Evolutionary conservation across 345 rosid genomes (phyloP).

Genomic region (Physaria fendleri): DNA sequence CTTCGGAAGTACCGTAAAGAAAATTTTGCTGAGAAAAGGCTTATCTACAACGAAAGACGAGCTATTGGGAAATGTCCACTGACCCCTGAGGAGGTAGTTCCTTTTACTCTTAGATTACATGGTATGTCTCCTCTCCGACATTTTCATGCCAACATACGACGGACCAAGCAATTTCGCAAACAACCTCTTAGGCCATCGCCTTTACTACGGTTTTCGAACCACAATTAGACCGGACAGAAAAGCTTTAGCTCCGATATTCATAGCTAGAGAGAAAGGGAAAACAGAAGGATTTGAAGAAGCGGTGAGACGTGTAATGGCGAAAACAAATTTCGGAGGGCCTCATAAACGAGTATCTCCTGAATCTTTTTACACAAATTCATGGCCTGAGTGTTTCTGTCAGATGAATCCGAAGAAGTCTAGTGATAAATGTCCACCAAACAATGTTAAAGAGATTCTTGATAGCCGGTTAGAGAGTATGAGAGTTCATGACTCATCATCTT

Average conservation of each 20-base stretch:
- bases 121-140: no score
- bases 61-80: conserved; percentile 89
- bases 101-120: conserved; percentile 61
- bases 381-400: conserved; percentile 99
- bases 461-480: conserved; percentile 45
- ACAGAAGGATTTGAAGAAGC: conserved; percentile 71
- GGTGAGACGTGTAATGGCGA: conserved; percentile 69
- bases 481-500: conserved; percentile 40
- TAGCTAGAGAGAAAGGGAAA: conserved; percentile 64
- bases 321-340: conserved; percentile 91
- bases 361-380: conserved; percentile 92
- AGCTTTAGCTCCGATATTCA: conserved; percentile 77
- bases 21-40: conserved; percentile 73
- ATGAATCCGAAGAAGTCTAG: conserved; percentile 51
- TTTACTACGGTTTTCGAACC: conserved; percentile 94
- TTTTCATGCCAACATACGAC: conserved; percentile 96
- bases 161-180: conserved; percentile 99
- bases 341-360: conserved; percentile 83
- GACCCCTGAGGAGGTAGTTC: conserved; percentile 82
- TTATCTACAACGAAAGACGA: conserved; percentile 63
- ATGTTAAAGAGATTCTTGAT: conserved; percentile 61
- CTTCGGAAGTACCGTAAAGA: conserved; percentile 74
- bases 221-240: conserved; percentile 92
- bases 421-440: conserved; percentile 82
- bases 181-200: conserved; percentile 96